Base-by-base conservation (phyloP, 1,284 basidiomycete species). In the Trametes versicolor region DNA sequence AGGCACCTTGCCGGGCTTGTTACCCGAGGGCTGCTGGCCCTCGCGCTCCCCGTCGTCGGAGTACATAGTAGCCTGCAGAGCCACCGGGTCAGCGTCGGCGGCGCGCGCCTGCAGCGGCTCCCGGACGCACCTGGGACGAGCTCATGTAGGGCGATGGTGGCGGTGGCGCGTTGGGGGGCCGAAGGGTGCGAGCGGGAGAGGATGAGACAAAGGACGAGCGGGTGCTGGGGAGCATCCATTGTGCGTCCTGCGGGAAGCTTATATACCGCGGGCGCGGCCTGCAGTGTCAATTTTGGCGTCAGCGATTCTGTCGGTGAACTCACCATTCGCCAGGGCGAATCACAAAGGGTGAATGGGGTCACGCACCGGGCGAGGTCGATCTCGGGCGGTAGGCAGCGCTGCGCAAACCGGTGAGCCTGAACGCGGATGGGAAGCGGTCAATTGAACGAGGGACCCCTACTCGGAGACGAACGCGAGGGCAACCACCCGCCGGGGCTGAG, bases 1-100 rank as follows among this genome's bases (percentile, higher is more conserved):
- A 48, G 72, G 74, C 57, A 72, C 71, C 64, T 69, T 69, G n/a
- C n/a, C n/a, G 32, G 49, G 64, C 68, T 67, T 67, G 23, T 32
- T 29, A 19, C 48, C 47, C 49, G 61, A n/a, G 52, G 27, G 34
- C 58, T 60, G 58, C 10, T 12, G 7, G 41, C 62, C 66, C 13
- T 68, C 66, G 43, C 65, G 70, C 43, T 69, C 67, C 37, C 54
- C 59, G 52, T 69, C 66, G 50, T 69, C 66, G 50, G 67, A 68
- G 48, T 65, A 58, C 43, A 60, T 59, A 32, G 57, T n/a, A 57
- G 69, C 58, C 54, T 45, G 41, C 34, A 21, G 54, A 21, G 21
- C 49, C 32, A 13, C 36, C 60, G 62, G 58, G 56, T 63, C 51
- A 57, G 43, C 34, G 21, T 43, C 25, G 48, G 32, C n/a, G 23